Evolutionary conservation across 768 basidiomycete species (phyloP).

Genomic region (Lentinula boryana): DNA sequence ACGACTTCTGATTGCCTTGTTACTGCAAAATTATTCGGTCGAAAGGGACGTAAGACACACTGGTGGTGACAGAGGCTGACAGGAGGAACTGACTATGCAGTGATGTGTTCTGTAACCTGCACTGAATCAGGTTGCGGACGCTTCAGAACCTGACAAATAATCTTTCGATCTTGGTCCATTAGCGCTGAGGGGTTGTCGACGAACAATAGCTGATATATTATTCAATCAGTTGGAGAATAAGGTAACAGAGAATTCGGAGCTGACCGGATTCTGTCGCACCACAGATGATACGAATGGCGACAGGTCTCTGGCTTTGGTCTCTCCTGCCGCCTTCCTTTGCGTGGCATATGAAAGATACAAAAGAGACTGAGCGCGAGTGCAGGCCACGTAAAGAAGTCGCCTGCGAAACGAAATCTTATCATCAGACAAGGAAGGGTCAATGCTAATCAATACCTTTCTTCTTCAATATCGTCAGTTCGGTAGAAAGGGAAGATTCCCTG

Average conservation of each 20-base stretch:
- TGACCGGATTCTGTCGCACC: constrained; percentile 35
- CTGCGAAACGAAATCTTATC: constrained; percentile 26
- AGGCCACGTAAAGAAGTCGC: constrained; percentile 83
- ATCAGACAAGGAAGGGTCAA: not conserved
- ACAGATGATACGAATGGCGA: constrained; percentile 54
- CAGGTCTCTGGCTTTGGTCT: constrained; percentile 40
- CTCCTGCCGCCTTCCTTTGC: constrained; percentile 50
- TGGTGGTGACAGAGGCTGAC: not conserved
- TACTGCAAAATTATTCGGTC: constrained; percentile 19
- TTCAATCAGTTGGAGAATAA: not conserved
- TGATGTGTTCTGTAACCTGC: constrained; percentile 33
- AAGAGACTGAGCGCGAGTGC: constrained; percentile 75
- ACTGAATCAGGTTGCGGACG: constrained; percentile 36
- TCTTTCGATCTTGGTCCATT: constrained; percentile 32
- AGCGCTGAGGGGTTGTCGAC: constrained; percentile 36
- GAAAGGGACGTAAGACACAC: constrained; percentile 6
- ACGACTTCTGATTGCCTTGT: constrained; percentile 19
- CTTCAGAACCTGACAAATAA: constrained; percentile 50
- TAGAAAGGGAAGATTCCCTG: constrained; percentile 71
- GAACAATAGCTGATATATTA: constrained; percentile 31
- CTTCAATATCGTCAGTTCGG: constrained; percentile 68
- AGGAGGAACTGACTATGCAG: constrained; percentile 41
- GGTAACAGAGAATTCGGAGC: constrained; percentile 7
- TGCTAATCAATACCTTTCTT: constrained; percentile 56
- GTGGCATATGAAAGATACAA: constrained; percentile 51